Evolutionary conservation across 768 basidiomycete species (phyloP).

Genomic region (Lenzites betulinus): DNA sequence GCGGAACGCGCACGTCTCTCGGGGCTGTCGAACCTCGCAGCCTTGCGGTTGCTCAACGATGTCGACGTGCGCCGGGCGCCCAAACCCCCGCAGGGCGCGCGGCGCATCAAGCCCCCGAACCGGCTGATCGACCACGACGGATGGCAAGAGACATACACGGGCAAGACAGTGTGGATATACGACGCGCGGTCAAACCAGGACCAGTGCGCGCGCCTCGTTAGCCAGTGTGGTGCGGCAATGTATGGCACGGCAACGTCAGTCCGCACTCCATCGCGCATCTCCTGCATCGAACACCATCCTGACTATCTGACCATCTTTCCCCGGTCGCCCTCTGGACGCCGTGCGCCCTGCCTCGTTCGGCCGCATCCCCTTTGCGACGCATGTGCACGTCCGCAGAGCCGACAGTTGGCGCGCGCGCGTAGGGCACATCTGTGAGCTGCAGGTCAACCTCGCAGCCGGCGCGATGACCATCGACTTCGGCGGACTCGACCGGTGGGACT

Average conservation of each 20-base stretch:
- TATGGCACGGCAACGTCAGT: slow-evolving; percentile 82
- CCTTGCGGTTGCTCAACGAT: slow-evolving; percentile 71
- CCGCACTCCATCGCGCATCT: neutral
- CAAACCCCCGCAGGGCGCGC: slow-evolving; percentile 43
- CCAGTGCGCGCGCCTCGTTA: slow-evolving; percentile 67
- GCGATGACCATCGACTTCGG: slow-evolving; percentile 75
- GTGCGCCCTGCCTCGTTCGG: too few species aligned
- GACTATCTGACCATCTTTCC: neutral
- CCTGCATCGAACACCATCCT: neutral
- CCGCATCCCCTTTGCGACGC: neutral
- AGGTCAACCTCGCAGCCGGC: slow-evolving; percentile 60
- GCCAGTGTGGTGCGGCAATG: slow-evolving; percentile 53
- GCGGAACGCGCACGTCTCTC: slow-evolving; percentile 45
- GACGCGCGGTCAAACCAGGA: slow-evolving; percentile 66
- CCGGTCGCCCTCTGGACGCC: too few species aligned
- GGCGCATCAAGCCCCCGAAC: slow-evolving; percentile 51
- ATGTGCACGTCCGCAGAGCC: slow-evolving; percentile 45
- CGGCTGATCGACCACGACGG: slow-evolving; percentile 62
- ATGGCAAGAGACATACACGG: slow-evolving; percentile 74
- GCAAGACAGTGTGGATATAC: slow-evolving; percentile 75
- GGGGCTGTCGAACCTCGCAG: slow-evolving; percentile 63
- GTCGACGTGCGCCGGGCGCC: slow-evolving; percentile 64
- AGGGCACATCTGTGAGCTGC: slow-evolving; percentile 70
- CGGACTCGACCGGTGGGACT: slow-evolving; percentile 75
- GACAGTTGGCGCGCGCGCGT: slow-evolving; percentile 82